phyloP scores from a whole-genome alignment of 2,329 filamentous ascomycete genomes.

The Metarhizium anisopliae region DNA sequence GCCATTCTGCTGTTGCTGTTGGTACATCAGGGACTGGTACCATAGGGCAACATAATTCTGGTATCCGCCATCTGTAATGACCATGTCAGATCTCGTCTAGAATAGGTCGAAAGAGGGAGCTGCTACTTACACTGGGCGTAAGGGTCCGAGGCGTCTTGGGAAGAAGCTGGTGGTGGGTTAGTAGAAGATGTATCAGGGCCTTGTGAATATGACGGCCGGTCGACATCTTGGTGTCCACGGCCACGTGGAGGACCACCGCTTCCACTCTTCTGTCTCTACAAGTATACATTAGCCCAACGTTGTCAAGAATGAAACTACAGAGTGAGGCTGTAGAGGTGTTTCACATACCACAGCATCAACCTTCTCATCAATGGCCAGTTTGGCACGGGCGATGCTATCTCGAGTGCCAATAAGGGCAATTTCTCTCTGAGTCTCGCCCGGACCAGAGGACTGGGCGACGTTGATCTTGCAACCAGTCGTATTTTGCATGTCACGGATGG shows the following conservation, averaged over 20 bases:
- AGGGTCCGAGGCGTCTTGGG: conserved; percentile 50
- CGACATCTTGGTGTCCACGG: conserved; percentile 42
- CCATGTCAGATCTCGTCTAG: conserved; percentile 11
- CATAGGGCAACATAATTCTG: conserved; percentile 71
- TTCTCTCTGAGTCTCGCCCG: conserved; percentile 71
- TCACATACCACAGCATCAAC: conserved; percentile 74
- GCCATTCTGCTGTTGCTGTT: conserved; percentile 30
- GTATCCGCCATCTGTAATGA: conserved; percentile 61
- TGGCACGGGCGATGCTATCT: conserved; percentile 71
- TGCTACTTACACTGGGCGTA: conserved; percentile 64
- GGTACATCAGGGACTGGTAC: conserved; percentile 58
- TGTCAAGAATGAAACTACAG: neutral
- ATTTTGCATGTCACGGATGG: conserved; percentile 88
- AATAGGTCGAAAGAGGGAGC: neutral
- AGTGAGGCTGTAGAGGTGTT: neutral
- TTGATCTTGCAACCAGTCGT: conserved; percentile 90
- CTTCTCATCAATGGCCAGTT: conserved; percentile 82
- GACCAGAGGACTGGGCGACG: conserved; percentile 71
- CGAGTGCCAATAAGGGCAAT: conserved; percentile 75
- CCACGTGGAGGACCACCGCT: conserved; percentile 32
- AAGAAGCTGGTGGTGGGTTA: conserved; percentile 33
- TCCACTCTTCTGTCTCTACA: conserved; percentile 44
- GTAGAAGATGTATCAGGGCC: conserved; percentile 28
- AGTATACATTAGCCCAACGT: neutral
- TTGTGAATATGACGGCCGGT: conserved; percentile 44